Conservation (phyloP, 257 asterid species). For the Ilex aquifolium region DNA sequence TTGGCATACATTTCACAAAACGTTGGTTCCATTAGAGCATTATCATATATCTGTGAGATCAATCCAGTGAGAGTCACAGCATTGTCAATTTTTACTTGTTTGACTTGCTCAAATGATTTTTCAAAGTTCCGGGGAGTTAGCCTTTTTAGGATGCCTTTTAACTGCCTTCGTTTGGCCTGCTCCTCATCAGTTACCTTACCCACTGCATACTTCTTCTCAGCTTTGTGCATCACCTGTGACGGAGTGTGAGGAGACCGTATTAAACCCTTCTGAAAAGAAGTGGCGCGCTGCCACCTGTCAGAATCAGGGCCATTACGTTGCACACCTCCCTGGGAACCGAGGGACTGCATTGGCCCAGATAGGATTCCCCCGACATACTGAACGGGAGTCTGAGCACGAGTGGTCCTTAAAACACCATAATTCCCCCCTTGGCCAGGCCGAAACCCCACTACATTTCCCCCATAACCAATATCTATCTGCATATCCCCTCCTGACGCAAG, state of each 20-base stretch:
- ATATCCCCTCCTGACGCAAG: slow-evolving; percentile 35
- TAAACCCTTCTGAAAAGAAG: slow-evolving; percentile 66
- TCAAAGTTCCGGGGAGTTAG: slow-evolving; percentile 96
- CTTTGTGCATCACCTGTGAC: slow-evolving; percentile 63
- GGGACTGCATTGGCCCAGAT: slow-evolving; percentile 62
- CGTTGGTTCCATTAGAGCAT: slow-evolving; percentile 93
- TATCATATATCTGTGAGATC: slow-evolving; percentile 89
- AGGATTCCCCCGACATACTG: slow-evolving; percentile 50
- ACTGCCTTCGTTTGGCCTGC: slow-evolving; percentile 77
- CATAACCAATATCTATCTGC: slow-evolving; percentile 36
- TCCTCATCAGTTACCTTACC: slow-evolving; percentile 88
- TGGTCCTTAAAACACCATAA: slow-evolving; percentile 56
- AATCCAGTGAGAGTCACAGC: slow-evolving; percentile 63
- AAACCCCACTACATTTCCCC: slow-evolving; percentile 33
- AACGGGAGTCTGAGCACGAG: slow-evolving; percentile 48
- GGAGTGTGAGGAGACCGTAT: slow-evolving; percentile 81
- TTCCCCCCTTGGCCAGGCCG: slow-evolving; percentile 61
- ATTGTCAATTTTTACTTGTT: slow-evolving; percentile 79
- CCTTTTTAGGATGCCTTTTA: slow-evolving; percentile 83
- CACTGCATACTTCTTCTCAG: slow-evolving; percentile 77
- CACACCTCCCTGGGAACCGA: slow-evolving; percentile 50
- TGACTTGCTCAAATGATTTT: slow-evolving; percentile 77
- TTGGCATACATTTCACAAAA: slow-evolving; percentile 98
- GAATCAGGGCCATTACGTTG: slow-evolving; percentile 66
- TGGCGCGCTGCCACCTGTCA: slow-evolving; percentile 86